These are phyloP conservation scores for Aspergillus avenaceus DNA, from an alignment of 495 filamentous ascomycete genomes.

Conservation along the genomic window DNA sequence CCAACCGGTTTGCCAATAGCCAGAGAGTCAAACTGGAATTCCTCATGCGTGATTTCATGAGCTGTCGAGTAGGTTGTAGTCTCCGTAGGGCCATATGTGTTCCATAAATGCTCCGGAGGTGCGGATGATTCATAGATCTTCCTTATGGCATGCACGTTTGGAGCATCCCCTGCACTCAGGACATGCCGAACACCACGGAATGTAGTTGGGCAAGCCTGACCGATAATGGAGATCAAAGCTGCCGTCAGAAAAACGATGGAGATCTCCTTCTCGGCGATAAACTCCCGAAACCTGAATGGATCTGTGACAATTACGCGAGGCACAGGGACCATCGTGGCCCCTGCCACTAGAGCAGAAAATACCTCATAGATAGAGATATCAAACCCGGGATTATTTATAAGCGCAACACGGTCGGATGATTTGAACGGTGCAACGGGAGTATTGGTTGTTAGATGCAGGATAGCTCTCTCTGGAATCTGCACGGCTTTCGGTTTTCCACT, in stretches of 20 bases:
- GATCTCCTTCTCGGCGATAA: not conserved
- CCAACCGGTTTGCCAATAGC: slow-evolving; percentile 4
- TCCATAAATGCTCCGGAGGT: slow-evolving; percentile 5
- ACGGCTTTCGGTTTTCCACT: slow-evolving; percentile 8
- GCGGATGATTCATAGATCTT: slow-evolving; percentile 1
- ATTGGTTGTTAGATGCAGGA: slow-evolving; percentile 2
- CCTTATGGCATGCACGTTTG: slow-evolving; percentile 2
- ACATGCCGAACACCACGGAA: slow-evolving; percentile 7
- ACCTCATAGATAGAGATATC: slow-evolving; percentile 8
- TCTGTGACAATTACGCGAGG: slow-evolving; percentile 8
- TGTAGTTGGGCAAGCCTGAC: slow-evolving; percentile 2
- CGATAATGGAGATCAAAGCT: slow-evolving; percentile 4
- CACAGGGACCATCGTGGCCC: slow-evolving; percentile 1
- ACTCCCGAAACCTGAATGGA: slow-evolving; percentile 2
- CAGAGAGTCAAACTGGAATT: not conserved
- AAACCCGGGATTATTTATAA: slow-evolving; percentile 9
- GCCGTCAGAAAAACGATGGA: slow-evolving; percentile 2
- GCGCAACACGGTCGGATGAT: not conserved
- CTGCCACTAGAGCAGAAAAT: slow-evolving; percentile 1
- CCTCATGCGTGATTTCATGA: not conserved
- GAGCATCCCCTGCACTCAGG: slow-evolving; percentile 4
- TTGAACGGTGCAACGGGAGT: not conserved
- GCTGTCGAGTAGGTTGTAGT: slow-evolving; percentile 1
- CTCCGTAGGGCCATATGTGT: slow-evolving; percentile 9
- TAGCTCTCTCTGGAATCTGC: slow-evolving; percentile 5